Base-by-base conservation (phyloP, 768 basidiomycete genomes). In the Leccinum boreale region DNA sequence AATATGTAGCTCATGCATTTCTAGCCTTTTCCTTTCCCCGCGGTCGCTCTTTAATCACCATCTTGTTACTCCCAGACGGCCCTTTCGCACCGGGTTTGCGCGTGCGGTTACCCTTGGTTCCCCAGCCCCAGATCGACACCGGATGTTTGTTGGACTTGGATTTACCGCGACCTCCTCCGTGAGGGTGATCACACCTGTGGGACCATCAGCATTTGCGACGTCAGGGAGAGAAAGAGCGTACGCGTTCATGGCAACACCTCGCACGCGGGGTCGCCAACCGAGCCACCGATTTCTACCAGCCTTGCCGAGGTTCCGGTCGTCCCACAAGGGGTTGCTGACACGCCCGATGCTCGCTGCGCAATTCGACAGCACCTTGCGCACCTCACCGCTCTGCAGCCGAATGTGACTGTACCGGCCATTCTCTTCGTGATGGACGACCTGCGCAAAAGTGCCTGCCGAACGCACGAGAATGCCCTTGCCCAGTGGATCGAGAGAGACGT, bases 191-290 rank as follows among this genome's bases (percentile, higher is more conserved):
- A 55, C 81, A 82, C 48, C 92, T 94, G 56, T 9, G 53, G 48
- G 1, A 5, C 4, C 7, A 29, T 66, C 26, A 68, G 45, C 3
- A 31, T 29, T n/a, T 35, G 26, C 33, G 23, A 33, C 45, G 4
- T 8, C 26, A 42, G 50, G 17, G 52, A 28, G 50, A 57, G 50
- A 56, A 56, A 52, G 3, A 24, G 59, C 89, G 45, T 76, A 94
- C 85, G 92, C 89, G 73, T 97, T 98, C 94, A 96, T 96, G 45
- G 94, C 94, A 62, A 97, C 87, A 86, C 94, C 94, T 73, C 94
- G 87, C 48, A 96, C 93, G 31, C 81, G 81, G 0, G 94, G 94
- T 63, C 92, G 74, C 68, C 85, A 76, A 17, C 95, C 95, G 19
- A 98, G 74, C 92, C 93, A 95, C 36, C 95, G 80, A 44, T 79